A percentile compares a stretch with the other conserved stretches of the same genome.
Evolutionary conservation across 2,329 filamentous ascomycete genomes (phyloP).

Genomic region (Exophiala calicioides): DNA sequence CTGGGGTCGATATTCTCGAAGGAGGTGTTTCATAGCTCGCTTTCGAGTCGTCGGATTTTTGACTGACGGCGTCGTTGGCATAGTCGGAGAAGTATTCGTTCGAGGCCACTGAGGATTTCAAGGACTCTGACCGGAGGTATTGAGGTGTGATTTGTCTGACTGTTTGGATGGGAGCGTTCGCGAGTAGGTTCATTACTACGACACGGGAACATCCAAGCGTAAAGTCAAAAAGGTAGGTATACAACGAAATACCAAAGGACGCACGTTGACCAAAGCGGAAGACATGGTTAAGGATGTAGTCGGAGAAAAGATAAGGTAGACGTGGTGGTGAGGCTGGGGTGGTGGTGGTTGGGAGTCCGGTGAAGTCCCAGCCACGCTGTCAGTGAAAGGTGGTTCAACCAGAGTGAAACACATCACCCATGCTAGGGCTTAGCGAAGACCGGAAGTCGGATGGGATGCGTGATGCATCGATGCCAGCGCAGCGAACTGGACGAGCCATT

Average conservation of each 20-base stretch:
- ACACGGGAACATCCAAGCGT: slow-evolving; percentile 19
- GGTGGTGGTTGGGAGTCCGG: slow-evolving; percentile 28
- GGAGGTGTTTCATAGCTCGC: slow-evolving; percentile 48
- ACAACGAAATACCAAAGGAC: slow-evolving; percentile 16
- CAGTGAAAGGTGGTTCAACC: slow-evolving; percentile 15
- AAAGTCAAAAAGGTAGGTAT: slow-evolving; percentile 24
- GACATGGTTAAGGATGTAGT: slow-evolving; percentile 9
- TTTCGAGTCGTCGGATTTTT: slow-evolving; percentile 38
- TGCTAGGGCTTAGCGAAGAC: background rate
- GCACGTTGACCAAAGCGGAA: slow-evolving; percentile 25
- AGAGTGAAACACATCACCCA: slow-evolving; percentile 26
- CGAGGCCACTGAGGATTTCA: slow-evolving; percentile 51
- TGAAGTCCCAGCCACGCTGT: slow-evolving; percentile 20
- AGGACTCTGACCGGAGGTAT: slow-evolving; percentile 44
- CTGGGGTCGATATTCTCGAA: slow-evolving; percentile 36
- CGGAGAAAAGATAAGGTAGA: slow-evolving; percentile 22
- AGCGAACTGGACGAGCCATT: background rate
- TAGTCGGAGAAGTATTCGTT: slow-evolving; percentile 52
- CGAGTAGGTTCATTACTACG: slow-evolving; percentile 37
- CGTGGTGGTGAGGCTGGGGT: slow-evolving; percentile 27
- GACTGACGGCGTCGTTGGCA: slow-evolving; percentile 40
- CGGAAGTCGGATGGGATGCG: slow-evolving; percentile 6
- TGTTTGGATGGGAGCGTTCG: slow-evolving; percentile 35
- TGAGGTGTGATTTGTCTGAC: slow-evolving; percentile 49
- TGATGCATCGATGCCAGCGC: slow-evolving; percentile 6